Conservation (phyloP, 1,139 yeast species). For the Debaryomyces sp. region DNA sequence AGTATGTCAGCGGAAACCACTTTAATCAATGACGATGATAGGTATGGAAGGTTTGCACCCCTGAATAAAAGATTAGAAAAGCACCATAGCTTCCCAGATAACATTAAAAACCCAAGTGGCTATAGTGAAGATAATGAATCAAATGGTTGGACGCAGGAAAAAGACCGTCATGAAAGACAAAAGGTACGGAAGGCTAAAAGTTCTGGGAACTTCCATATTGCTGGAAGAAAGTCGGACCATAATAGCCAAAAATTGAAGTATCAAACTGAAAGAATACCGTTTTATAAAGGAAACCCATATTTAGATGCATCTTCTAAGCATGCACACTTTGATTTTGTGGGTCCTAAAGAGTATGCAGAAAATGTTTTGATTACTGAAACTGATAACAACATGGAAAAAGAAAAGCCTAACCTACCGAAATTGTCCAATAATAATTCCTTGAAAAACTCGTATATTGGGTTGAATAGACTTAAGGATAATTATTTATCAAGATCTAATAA, state of each 20-base stretch:
- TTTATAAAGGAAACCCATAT: conserved; percentile 31
- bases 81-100: background rate
- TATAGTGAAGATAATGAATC: conserved; percentile 3
- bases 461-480: conserved; percentile 42
- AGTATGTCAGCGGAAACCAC: conserved; percentile 11
- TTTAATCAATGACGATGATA: conserved; percentile 16
- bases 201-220: conserved; percentile 32
- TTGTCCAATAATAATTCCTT: conserved; percentile 32
- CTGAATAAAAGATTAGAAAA: conserved; percentile 10
- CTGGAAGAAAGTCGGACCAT: conserved; percentile 1
- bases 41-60: conserved; percentile 2
- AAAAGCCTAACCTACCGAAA: conserved; percentile 41
- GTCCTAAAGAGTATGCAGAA: background rate
- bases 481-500: conserved; percentile 22
- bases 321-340: conserved; percentile 8
- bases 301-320: conserved; percentile 13
- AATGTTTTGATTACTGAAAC: background rate
- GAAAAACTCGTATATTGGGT: conserved; percentile 41
- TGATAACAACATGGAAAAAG: conserved; percentile 10
- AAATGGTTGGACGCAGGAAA: background rate
- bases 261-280: conserved; percentile 29
- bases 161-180: conserved; percentile 3
- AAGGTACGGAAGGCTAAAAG: conserved; percentile 38
- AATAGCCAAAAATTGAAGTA: conserved; percentile 17
- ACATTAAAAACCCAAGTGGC: conserved; percentile 1